phyloP scores from a whole-genome alignment of 2,329 filamentous ascomycete genomes.

The Biscogniauxia marginata region DNA sequence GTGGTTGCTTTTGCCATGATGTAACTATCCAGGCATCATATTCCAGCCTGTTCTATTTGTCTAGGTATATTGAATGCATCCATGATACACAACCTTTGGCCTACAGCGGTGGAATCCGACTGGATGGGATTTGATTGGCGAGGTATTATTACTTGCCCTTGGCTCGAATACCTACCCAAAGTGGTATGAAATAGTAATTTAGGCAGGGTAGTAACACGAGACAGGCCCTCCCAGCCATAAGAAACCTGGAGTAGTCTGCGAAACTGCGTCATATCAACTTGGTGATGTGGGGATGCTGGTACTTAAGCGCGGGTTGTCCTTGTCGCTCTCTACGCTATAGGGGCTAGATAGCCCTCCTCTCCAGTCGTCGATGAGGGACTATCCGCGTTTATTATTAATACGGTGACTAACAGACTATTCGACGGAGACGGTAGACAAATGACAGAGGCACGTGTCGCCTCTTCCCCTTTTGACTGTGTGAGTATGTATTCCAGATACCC shows the following conservation, averaged over 20 bases:
- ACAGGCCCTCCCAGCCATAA: not conserved
- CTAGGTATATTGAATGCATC: too few relatives aligned
- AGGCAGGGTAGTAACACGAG: not conserved
- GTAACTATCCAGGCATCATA: not conserved
- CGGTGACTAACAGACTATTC: not conserved
- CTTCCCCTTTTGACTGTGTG: too few relatives aligned
- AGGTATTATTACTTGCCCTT: not conserved
- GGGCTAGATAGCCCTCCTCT: not conserved
- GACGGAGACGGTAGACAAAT: not conserved
- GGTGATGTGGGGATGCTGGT: not conserved
- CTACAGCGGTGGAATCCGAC: conserved; percentile 2
- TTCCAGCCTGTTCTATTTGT: conserved; percentile 2
- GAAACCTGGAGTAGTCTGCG: not conserved
- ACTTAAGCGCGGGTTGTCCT: not conserved
- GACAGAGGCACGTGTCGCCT: too few relatives aligned
- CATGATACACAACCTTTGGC: not conserved
- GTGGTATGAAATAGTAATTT: not conserved
- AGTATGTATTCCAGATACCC: not conserved
- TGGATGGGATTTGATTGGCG: not conserved
- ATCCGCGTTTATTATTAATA: not conserved
- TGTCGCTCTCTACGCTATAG: not conserved
- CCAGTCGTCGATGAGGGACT: not conserved
- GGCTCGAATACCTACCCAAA: not conserved
- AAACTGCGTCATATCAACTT: not conserved
- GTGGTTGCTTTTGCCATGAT: not conserved